These are phyloP conservation scores for Syzygium oleosum DNA, from an alignment of 345 rosid genomes.

Conservation along the genomic window DNA sequence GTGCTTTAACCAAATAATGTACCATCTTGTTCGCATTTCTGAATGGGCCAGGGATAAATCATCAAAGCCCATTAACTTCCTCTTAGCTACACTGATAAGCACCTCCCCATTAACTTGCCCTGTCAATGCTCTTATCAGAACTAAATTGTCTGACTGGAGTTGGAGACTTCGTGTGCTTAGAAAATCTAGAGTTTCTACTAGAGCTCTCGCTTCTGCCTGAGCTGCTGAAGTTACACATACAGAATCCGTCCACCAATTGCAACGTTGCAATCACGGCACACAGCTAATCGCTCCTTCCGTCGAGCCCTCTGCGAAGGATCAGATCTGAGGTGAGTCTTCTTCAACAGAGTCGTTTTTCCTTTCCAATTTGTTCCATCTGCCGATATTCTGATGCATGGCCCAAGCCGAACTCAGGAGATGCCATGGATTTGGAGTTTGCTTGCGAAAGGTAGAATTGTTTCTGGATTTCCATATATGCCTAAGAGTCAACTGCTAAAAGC, in stretches of 20 bases:
- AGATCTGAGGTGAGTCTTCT: neutral
- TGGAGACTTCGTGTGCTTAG: neutral
- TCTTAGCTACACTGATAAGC: neutral
- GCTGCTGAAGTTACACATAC: neutral
- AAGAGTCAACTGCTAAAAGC: neutral
- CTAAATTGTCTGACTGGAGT: neutral
- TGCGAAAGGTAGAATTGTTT: neutral
- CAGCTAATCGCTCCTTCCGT: neutral
- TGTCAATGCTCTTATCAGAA: neutral
- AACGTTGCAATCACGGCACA: neutral
- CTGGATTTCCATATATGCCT: neutral
- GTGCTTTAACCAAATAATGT: neutral
- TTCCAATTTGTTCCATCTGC: neutral
- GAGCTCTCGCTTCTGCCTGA: neutral
- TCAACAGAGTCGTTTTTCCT: neutral
- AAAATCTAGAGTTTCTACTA: neutral
- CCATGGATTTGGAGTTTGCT: neutral
- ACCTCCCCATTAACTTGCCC: too few species aligned
- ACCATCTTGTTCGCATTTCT: neutral
- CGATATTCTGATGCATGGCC: neutral
- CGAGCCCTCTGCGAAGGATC: neutral
- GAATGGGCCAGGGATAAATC: neutral
- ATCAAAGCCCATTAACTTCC: neutral
- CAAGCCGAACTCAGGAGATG: neutral
- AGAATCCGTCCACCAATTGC: neutral